phyloP scores from a whole-genome alignment of 257 asterid genomes.

The Forsythia suspensa region DNA sequence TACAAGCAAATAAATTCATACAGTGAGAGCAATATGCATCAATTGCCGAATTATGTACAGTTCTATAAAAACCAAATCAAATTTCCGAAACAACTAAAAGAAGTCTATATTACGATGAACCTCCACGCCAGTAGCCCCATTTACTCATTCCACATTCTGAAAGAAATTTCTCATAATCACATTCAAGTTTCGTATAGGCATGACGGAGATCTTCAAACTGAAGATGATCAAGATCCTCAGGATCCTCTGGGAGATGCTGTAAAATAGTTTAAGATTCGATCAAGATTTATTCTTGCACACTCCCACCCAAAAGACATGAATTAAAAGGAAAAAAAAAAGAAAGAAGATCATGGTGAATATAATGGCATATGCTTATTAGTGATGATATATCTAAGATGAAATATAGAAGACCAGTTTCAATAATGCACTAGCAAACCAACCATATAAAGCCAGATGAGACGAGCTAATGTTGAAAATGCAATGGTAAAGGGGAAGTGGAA shows the following conservation, averaged over 20 bases:
- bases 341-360: no score
- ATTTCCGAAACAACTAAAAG: background rate
- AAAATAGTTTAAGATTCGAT: background rate
- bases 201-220: slow-evolving; percentile 32
- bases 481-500: background rate
- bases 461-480: background rate
- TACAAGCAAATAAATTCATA: background rate
- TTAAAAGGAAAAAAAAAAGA: no score
- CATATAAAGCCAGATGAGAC: no score
- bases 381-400: no score
- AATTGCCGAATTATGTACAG: background rate
- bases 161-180: slow-evolving; percentile 65
- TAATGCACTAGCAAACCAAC: no score
- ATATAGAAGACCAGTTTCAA: no score
- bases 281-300: background rate
- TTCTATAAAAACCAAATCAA: background rate
- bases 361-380: no score
- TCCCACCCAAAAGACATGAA: background rate
- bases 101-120: slow-evolving; percentile 37
- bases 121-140: slow-evolving; percentile 68
- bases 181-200: slow-evolving; percentile 44
- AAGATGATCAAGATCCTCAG: slow-evolving; percentile 35
- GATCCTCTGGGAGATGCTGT: slow-evolving; percentile 41
- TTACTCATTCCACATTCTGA: slow-evolving; percentile 73
- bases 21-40: background rate